phyloP scores from a whole-genome alignment of 2,329 filamentous ascomycete species.

The Coniochaeta sp. region DNA sequence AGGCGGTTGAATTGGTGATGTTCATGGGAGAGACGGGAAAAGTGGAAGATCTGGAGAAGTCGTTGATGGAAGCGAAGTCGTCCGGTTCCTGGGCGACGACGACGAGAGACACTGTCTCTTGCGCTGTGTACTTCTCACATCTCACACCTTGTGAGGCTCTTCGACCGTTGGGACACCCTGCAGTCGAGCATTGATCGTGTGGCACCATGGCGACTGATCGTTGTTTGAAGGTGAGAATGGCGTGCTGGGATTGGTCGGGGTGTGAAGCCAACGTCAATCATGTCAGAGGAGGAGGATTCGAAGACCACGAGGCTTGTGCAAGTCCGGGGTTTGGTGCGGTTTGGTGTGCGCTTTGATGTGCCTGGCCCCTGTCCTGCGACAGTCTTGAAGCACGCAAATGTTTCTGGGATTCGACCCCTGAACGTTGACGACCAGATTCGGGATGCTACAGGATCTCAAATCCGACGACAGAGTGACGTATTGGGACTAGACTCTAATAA shows the following conservation, averaged over 20 bases:
- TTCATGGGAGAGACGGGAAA: slow-evolving; percentile 11
- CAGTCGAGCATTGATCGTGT: slow-evolving; percentile 14
- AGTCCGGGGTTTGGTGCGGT: not conserved
- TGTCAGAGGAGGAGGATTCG: slow-evolving; percentile 8
- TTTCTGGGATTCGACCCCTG: slow-evolving; percentile 2
- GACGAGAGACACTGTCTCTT: too few relatives aligned
- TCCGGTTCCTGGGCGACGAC: too few relatives aligned
- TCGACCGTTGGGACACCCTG: slow-evolving; percentile 1
- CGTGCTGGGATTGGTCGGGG: slow-evolving; percentile 18
- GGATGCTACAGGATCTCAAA: too few relatives aligned
- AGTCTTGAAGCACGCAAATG: slow-evolving; percentile 35
- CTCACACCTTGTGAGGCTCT: not conserved
- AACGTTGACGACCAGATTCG: too few relatives aligned
- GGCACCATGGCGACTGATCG: slow-evolving; percentile 17
- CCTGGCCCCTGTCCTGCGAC: slow-evolving; percentile 36
- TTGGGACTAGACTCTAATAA: too few relatives aligned
- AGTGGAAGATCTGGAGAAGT: slow-evolving; percentile 13
- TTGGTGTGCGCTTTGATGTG: slow-evolving; percentile 13
- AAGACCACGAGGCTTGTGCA: slow-evolving; percentile 16
- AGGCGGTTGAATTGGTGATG: slow-evolving; percentile 20
- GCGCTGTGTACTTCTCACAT: too few relatives aligned
- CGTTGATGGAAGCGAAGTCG: slow-evolving; percentile 5
- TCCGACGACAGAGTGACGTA: too few relatives aligned
- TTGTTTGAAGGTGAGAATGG: slow-evolving; percentile 22
- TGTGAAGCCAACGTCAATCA: slow-evolving; percentile 5